Percentiles rank a stretch among this genome's conserved stretches.
phyloP scores from a whole-genome alignment of 1,284 basidiomycete species.

The Cutaneotrichosporon dermatis region DNA sequence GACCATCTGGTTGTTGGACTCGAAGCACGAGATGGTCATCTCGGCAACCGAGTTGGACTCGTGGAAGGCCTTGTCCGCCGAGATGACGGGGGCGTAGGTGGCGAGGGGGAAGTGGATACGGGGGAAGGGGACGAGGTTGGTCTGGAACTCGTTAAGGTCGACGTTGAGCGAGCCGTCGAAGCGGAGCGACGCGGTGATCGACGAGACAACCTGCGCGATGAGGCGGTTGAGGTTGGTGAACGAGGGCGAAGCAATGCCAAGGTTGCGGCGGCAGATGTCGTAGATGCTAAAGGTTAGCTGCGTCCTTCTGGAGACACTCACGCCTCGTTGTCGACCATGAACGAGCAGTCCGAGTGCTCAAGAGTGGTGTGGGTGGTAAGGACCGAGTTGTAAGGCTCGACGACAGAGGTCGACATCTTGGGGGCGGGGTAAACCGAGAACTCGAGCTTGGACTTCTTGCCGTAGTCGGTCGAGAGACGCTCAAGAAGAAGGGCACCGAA shows the following conservation, averaged over 20 bases:
- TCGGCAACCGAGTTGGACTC: conserved; percentile 97
- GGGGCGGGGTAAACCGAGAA: conserved; percentile 98
- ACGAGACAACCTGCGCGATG: conserved; percentile 97
- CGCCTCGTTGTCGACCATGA: conserved; percentile 98
- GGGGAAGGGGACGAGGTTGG: conserved; percentile 94
- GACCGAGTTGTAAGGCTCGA: conserved; percentile 99
- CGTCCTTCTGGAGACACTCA: conserved; percentile 25
- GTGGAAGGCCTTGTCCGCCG: conserved; percentile 69
- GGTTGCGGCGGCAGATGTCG: conserved; percentile 96
- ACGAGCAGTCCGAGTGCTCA: conserved; percentile 98
- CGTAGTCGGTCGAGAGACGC: conserved; percentile 93
- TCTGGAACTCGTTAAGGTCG: conserved; percentile 98
- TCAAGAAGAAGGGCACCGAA: conserved; percentile 97
- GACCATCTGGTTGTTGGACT: conserved; percentile 97
- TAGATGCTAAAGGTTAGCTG: conserved; percentile 61
- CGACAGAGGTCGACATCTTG: conserved; percentile 90
- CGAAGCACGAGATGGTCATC: conserved; percentile 98
- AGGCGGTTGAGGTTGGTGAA: conserved; percentile 94
- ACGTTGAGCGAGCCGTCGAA: conserved; percentile 98
- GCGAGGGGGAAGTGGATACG: conserved; percentile 98
- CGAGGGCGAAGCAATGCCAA: conserved; percentile 79
- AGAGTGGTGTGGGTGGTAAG: conserved; percentile 98
- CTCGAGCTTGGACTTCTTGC: conserved; percentile 99
- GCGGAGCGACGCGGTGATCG: conserved; percentile 92
- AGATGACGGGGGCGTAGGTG: conserved; percentile 91